A percentile compares a stretch with the other conserved stretches of the same genome.
phyloP scores from a whole-genome alignment of 2,329 filamentous ascomycete genomes.

The Fusarium praegraminearum region DNA sequence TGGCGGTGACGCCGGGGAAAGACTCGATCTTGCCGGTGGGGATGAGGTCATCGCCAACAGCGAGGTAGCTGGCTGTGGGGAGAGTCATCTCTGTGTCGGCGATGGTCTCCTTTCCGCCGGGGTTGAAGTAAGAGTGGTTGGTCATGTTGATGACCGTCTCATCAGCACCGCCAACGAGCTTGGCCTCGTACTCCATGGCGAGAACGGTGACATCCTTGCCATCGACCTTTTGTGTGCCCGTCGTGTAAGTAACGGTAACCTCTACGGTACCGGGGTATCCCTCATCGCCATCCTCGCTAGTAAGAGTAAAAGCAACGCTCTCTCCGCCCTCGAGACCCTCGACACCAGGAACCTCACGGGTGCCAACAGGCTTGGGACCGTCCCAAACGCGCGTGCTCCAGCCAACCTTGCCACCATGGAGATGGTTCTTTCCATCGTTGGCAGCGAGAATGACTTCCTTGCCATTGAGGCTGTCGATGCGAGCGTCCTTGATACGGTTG shows the following conservation, averaged over 20 bases:
- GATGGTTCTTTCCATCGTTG: constrained; percentile 82
- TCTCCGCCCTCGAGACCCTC: constrained; percentile 70
- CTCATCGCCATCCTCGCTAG: constrained; percentile 85
- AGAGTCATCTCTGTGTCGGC: constrained; percentile 76
- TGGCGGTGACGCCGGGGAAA: constrained; percentile 74
- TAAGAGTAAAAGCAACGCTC: constrained; percentile 72
- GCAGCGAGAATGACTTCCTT: constrained; percentile 75
- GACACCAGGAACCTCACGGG: constrained; percentile 62
- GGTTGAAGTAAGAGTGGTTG: constrained; percentile 89
- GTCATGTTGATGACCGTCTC: constrained; percentile 95
- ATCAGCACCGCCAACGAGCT: constrained; percentile 81
- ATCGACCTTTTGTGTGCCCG: constrained; percentile 72
- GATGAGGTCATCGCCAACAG: constrained; percentile 78
- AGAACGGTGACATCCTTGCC: constrained; percentile 77
- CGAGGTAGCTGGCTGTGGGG: constrained; percentile 73
- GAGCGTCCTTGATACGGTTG: constrained; percentile 82
- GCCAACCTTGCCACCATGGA: constrained; percentile 78
- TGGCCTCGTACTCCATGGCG: constrained; percentile 89
- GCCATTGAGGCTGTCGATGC: constrained; percentile 78
- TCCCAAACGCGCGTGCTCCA: constrained; percentile 86
- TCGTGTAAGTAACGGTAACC: constrained; percentile 81
- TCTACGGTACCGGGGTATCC: constrained; percentile 90
- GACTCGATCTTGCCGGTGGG: constrained; percentile 75
- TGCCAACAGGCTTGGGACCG: constrained; percentile 73
- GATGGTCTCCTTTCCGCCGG: constrained; percentile 64